Percentiles rank a stretch among this genome's conserved stretches.
These are phyloP conservation scores for Grigorovia jiainica DNA, from an alignment of 805 yeast genomes.

Conservation along the genomic window DNA sequence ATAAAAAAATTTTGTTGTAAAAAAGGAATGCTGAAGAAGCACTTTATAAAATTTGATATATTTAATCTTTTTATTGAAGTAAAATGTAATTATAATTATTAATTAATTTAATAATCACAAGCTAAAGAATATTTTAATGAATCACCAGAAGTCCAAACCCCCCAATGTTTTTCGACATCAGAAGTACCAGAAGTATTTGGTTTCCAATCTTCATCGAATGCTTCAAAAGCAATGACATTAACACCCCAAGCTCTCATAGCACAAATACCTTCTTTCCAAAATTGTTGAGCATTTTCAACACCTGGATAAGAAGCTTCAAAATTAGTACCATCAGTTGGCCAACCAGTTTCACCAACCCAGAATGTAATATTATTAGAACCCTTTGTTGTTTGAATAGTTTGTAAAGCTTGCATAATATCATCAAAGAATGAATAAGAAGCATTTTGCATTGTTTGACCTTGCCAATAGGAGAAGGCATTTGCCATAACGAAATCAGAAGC, in stretches of 20 bases:
- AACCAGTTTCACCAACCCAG: constrained; percentile 97
- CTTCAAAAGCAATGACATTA: constrained; percentile 88
- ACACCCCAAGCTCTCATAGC: constrained; percentile 95
- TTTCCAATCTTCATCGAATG: constrained; percentile 94
- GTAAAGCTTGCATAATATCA: constrained; percentile 96
- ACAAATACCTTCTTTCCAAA: constrained; percentile 85
- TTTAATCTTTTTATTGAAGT: too few relatives aligned
- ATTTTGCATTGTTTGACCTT: constrained; percentile 79
- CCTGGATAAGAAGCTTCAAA: constrained; percentile 61
- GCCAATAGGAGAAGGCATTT: constrained; percentile 98
- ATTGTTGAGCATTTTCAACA: constrained; percentile 61
- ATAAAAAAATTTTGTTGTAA: too few relatives aligned
- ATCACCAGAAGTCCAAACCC: constrained; percentile 58
- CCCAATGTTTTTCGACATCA: constrained; percentile 92
- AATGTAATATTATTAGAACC: constrained; percentile 79
- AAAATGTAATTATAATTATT: too few relatives aligned
- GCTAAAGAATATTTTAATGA: constrained; percentile 37
- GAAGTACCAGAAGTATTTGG: constrained; percentile 80
- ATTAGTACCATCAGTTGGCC: constrained; percentile 83
- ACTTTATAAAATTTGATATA: background rate
- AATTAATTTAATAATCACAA: constrained; percentile 34
- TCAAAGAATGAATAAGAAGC: constrained; percentile 89
- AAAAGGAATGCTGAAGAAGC: background rate
- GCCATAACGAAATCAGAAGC: constrained; percentile 84
- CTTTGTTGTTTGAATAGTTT: constrained; percentile 74